Evolutionary conservation across 257 asterid genomes (phyloP), one percentile per base, ranked within the genome.

Genomic region (Echium plantagineum): DNA sequence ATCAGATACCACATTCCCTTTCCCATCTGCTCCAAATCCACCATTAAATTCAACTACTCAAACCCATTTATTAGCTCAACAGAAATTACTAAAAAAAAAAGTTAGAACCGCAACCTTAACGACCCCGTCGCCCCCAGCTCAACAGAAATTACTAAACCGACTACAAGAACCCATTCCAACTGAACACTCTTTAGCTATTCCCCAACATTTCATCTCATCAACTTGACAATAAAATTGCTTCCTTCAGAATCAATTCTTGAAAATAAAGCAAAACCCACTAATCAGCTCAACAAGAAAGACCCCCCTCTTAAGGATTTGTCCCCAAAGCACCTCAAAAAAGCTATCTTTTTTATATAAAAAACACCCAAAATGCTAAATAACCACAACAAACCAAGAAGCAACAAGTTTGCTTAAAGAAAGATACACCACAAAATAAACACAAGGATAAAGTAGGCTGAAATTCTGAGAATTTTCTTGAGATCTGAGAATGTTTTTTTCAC

Each of bases 401-500:
- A 70, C 60, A 73, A 46, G 68, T 75, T 69, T 77, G 70, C 79
- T 66, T 83, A 38, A 38, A 38, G 77, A 64, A 66, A 69, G 60
- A 71, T 61, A 53, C 70, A 66, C 19, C 19, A 28, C 46, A 35
- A 35, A 35, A 35, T 35, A 35, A 35, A 53, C 57, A 18, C 57
- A 17, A 6, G 2, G 6, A 17, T 9, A 53, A 8, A 53, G 26
- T 54, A 56, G 69, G 76, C 49, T 78, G 84, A 74, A 77, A 80
- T 73, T 81, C 79, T 68, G 76, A 55, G 31, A 68, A 71, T 56
- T 56, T 24, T 69, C 78, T 81, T 74, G 96, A 87, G 95, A 90
- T 87, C 87, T 83, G 87, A 69, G 79, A 81, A 71, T 72, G 69
- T 51, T 69, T 42, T 42, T 42, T 17, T 9, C 49, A 42, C 49